Conservation (phyloP, 176 grass and related monocot species). For the Bothriochloa decipiens region DNA sequence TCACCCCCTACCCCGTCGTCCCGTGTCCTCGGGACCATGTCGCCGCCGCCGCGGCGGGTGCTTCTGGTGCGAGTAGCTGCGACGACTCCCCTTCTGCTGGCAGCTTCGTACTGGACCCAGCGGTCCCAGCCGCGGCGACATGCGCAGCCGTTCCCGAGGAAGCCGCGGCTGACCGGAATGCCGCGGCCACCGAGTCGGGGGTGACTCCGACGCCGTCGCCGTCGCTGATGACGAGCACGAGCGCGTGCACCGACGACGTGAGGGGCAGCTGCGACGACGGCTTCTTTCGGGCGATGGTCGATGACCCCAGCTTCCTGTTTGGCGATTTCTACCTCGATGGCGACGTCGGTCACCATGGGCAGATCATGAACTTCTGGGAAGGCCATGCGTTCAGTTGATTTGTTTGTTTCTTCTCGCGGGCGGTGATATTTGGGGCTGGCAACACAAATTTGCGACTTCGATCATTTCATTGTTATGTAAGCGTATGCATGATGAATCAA, state of each 20-base stretch:
- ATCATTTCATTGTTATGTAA: not conserved
- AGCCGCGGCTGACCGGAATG: not conserved
- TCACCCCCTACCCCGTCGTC: constrained; percentile 3
- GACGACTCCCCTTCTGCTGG: not conserved
- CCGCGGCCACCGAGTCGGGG: not conserved
- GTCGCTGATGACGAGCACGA: not conserved
- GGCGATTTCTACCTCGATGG: constrained; percentile 35
- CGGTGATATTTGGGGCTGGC: not conserved
- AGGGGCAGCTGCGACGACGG: constrained; percentile 9
- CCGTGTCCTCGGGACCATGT: not conserved
- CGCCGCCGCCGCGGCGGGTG: not conserved
- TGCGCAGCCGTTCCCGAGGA: not conserved
- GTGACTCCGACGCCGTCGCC: not conserved
- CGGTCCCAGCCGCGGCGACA: not conserved
- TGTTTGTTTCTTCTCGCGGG: not conserved
- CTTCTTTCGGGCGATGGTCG: constrained; percentile 31
- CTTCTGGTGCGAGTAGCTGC: not conserved
- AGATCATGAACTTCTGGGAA: constrained; percentile 30
- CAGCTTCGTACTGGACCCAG: not conserved
- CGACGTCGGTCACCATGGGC: not conserved
- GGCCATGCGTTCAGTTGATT: constrained; percentile 31
- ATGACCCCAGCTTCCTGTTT: constrained; percentile 19
- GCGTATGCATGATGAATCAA: not conserved
- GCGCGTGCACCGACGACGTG: constrained; percentile 17
- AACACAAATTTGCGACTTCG: not conserved